Evolutionary conservation across 2,329 filamentous ascomycete genomes (phyloP), one percentile per base, ranked within the genome.

Genomic region (Epichloe hybrida): DNA sequence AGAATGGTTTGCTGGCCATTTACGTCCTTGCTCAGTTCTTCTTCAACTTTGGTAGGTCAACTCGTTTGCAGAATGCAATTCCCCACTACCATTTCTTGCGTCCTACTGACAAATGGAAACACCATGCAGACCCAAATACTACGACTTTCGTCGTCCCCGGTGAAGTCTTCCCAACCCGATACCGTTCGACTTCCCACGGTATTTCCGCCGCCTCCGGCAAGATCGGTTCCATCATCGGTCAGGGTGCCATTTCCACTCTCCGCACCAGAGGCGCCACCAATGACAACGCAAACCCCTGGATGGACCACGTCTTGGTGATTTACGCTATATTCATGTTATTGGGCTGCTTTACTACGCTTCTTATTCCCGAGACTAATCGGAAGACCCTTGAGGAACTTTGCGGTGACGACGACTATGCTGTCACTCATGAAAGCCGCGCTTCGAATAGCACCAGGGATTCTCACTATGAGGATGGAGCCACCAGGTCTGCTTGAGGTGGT

Each of bases 231-330:
- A 77, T 79, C 62, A 76, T 76, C 53, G 74, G 74, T 49, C 74
- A 77, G 67, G 74, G 74, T 40, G 76, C 77, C 58, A 78, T 81
- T 57, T 72, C 75, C 2, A 74, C 72, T 12, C 71, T 81, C 15
- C 69, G 75, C 46, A 73, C 71, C 11, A 62, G 62, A 13, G 70
- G 71, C n/a, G 72, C 68, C 15, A 68, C 69, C 36, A 51, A 56
- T 7, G 56, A 49, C 2, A 68, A 70, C 54, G 56, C 60, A 0
- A 60, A 64, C 15, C 84, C 83, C 2, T 89, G 84, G 85, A 75
- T 89, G 65, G 75, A 88, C 68, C 84, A 88, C 64, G 84, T 88
- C 40, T 79, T 89, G 61, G 72, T 87, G 72, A 88, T 88, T 58
- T 77, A 75, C 61, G 83, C 84, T 5, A 72, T 86, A 31, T 88